Percentiles rank a stretch among this genome's conserved stretches.
Evolutionary conservation across 2,329 filamentous ascomycete genomes (phyloP).

Genomic region (Biscogniauxia sp.): DNA sequence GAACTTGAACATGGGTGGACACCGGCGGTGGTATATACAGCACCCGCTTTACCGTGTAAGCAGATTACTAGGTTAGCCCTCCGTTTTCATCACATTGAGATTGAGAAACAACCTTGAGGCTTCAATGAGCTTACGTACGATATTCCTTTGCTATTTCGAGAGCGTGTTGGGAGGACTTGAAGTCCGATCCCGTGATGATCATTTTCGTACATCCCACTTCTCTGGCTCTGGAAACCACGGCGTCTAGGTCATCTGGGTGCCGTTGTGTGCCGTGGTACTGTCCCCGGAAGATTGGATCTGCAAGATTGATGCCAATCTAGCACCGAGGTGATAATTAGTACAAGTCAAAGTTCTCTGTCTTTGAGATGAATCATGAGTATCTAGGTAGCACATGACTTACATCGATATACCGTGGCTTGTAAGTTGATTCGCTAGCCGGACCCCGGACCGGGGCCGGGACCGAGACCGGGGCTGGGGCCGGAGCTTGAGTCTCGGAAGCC

Average conservation of each 20-base stretch:
- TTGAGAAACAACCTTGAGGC: too few relatives aligned
- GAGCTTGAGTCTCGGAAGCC: constrained; percentile 21
- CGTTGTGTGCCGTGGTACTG: constrained; percentile 75
- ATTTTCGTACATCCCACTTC: constrained; percentile 83
- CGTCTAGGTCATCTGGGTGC: constrained; percentile 71
- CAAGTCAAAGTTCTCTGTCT: constrained; percentile 1
- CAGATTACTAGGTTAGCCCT: neutral
- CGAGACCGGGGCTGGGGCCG: constrained; percentile 20
- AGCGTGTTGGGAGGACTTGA: constrained; percentile 73
- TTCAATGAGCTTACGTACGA: constrained; percentile 50
- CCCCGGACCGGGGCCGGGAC: constrained; percentile 14
- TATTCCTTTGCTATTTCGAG: constrained; percentile 71
- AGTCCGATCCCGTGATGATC: constrained; percentile 89
- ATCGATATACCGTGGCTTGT: constrained; percentile 60
- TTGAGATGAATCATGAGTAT: neutral
- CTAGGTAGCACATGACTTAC: constrained; percentile 39
- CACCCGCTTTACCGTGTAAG: constrained; percentile 54
- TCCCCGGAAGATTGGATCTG: constrained; percentile 86
- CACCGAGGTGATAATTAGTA: neutral
- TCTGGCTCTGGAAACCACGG: constrained; percentile 74
- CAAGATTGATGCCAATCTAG: constrained; percentile 90
- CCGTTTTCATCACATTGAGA: too few relatives aligned
- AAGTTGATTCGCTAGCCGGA: constrained; percentile 23
- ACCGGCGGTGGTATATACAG: constrained; percentile 86
- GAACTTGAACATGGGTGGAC: constrained; percentile 89